Conservation (phyloP, 768 basidiomycete genomes). For the Leccinum subgranulosum region DNA sequence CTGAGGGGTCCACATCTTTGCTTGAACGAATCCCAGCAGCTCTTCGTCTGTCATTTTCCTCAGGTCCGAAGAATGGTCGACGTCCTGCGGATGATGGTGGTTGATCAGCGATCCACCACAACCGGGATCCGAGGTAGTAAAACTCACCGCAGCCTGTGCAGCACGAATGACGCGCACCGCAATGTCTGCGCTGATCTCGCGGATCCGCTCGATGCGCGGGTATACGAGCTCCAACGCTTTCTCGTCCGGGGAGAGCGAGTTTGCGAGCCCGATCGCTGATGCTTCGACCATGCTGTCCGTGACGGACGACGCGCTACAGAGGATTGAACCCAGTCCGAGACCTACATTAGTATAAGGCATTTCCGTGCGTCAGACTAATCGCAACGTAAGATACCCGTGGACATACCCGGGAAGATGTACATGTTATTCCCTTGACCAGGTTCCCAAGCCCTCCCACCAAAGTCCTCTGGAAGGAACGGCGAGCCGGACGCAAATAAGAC, state of each 20-base stretch:
- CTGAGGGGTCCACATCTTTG: slow-evolving; percentile 73
- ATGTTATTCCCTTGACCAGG: slow-evolving; percentile 96
- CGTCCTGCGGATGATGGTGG: slow-evolving; percentile 37
- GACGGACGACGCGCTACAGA: slow-evolving; percentile 63
- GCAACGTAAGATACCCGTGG: neutral
- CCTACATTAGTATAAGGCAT: slow-evolving; percentile 4
- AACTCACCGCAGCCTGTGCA: slow-evolving; percentile 70
- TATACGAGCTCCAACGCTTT: slow-evolving; percentile 66
- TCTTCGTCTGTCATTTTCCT: slow-evolving; percentile 54
- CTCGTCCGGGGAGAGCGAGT: slow-evolving; percentile 72
- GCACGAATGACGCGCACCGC: slow-evolving; percentile 73
- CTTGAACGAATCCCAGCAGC: slow-evolving; percentile 49
- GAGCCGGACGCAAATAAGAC: slow-evolving; percentile 88
- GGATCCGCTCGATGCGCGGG: slow-evolving; percentile 78
- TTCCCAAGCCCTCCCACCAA: slow-evolving; percentile 53
- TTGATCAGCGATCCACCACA: neutral
- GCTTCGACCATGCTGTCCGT: slow-evolving; percentile 91
- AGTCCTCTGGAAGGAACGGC: slow-evolving; percentile 69
- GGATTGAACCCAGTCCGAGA: slow-evolving; percentile 70
- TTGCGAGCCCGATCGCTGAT: slow-evolving; percentile 74
- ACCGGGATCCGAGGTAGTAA: neutral
- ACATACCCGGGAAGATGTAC: slow-evolving; percentile 73
- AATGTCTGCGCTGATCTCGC: slow-evolving; percentile 79
- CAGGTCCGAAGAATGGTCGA: slow-evolving; percentile 54
- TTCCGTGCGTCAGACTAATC: slow-evolving; percentile 1